These are phyloP conservation scores for Jimgerdemannia lactiflua DNA, from an alignment of 192 early-diverging fungal genomes.

Conservation along the genomic window DNA sequence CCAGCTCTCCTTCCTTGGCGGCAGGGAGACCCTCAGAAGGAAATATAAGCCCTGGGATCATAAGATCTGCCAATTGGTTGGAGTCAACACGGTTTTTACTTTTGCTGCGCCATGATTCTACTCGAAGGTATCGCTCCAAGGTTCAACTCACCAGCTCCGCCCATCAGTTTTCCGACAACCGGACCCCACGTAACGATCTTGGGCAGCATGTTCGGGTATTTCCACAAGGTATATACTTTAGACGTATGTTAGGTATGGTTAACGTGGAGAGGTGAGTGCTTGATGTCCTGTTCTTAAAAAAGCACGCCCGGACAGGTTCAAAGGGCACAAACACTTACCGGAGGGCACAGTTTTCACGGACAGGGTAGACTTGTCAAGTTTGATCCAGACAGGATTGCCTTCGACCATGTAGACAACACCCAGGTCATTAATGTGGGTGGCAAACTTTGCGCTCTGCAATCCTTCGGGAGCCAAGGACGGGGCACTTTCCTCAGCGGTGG, in stretches of 20 bases:
- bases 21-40: constrained; percentile 40
- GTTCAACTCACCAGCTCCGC: constrained; percentile 56
- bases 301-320: background rate
- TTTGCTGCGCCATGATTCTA: background rate
- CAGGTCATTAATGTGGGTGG: constrained; percentile 58
- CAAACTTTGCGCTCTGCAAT: constrained; percentile 63
- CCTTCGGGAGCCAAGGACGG: constrained; percentile 47
- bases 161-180: constrained; percentile 69
- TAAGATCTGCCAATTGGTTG: constrained; percentile 51
- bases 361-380: constrained; percentile 35
- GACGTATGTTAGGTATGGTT: background rate
- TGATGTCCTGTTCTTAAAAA: no score
- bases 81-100: background rate
- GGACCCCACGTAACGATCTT: constrained; percentile 63
- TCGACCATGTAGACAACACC: constrained; percentile 64
- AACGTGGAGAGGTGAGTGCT: background rate
- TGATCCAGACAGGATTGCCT: constrained; percentile 66
- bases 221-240: constrained; percentile 78
- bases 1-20: constrained; percentile 47
- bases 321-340: constrained; percentile 2
- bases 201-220: constrained; percentile 61
- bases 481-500: constrained; percentile 23
- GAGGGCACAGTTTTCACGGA: constrained; percentile 59
- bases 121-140: constrained; percentile 39
- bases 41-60: constrained; percentile 72